Evolutionary conservation across 2,329 filamentous ascomycete genomes (phyloP), one percentile per base, ranked within the genome.

Genomic region (Cladobotryum protrusum): DNA sequence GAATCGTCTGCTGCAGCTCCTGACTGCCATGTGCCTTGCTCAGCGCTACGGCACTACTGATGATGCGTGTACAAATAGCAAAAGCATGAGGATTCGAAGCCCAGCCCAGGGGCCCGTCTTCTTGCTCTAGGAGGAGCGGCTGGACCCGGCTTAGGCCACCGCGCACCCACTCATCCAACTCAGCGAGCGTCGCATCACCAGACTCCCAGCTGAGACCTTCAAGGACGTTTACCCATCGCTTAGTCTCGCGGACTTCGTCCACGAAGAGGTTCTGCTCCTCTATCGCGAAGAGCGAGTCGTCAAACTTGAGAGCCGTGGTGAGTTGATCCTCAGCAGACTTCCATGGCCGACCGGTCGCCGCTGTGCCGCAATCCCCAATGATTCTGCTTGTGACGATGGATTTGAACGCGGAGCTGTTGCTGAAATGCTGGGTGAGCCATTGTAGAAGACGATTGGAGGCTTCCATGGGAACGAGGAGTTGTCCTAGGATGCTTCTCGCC

Each of bases 191-290:
- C 3, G 35, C 41, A 1, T 50, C 49, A 6, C 61, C 34, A 8
- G 20, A 12, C 3, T 56, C 48, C 55, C 57, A 62, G 5, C 48
- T 19, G 33, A 67, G 24, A 36, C 50, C 42, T 15, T 58, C 50
- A 29, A 87, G 68, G 3, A 80, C 70, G 14, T 64, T 65, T 0
- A 76, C 69, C 89, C 90, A 96, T n/a, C 82, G 65, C 15, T 75
- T 69, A 3, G 83, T 75, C 65, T 96, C 91, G 43, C 83, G 76
- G 5, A 89, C 80, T 57, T 90, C 84, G 64, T 97, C 92, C 45
- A 92, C 73, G 65, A 89, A 97, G n/a, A 96, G 76, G 63, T 99
- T 99, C 64, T 95, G 90, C 64, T 95, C 91, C 68, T 99, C 93
- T 49, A 89, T 78, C 1, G 80, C 85, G 63, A 99, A 99, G 1